Evolutionary conservation across 176 grass and related monocot genomes (phyloP).

Genomic region (Olyra latifolia): DNA sequence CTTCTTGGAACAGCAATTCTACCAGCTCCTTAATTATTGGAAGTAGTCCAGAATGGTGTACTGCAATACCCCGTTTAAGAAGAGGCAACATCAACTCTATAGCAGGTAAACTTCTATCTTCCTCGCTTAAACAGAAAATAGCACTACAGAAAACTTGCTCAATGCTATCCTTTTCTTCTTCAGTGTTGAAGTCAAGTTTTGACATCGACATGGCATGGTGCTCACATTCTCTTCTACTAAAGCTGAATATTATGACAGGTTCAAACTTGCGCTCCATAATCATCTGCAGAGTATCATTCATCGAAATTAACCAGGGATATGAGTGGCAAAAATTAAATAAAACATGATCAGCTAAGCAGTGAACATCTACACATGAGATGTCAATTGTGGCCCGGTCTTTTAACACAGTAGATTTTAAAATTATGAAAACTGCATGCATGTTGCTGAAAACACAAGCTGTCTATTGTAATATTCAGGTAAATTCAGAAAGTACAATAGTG

Average conservation of each 20-base stretch:
- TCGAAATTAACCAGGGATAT: slow-evolving; percentile 29
- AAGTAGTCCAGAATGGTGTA: slow-evolving; percentile 98
- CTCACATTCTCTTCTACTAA: slow-evolving; percentile 97
- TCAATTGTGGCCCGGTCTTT: not conserved
- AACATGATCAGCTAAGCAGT: slow-evolving; percentile 22
- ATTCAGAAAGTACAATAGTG: slow-evolving; percentile 21
- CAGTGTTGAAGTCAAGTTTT: slow-evolving; percentile 94
- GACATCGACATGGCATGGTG: slow-evolving; percentile 98
- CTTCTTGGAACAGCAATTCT: slow-evolving; percentile 98
- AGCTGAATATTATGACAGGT: slow-evolving; percentile 97
- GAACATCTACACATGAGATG: not conserved
- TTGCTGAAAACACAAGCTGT: slow-evolving; percentile 5
- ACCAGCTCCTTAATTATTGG: slow-evolving; percentile 99
- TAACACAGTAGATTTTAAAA: slow-evolving; percentile 2
- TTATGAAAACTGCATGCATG: not conserved
- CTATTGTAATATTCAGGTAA: not conserved
- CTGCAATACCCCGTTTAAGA: slow-evolving; percentile 91
- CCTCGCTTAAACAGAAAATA: slow-evolving; percentile 69
- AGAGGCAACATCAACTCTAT: slow-evolving; percentile 98
- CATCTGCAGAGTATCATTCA: slow-evolving; percentile 64
- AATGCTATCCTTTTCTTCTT: slow-evolving; percentile 84
- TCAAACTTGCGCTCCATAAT: slow-evolving; percentile 99
- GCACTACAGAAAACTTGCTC: slow-evolving; percentile 82
- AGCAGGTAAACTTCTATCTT: slow-evolving; percentile 94
- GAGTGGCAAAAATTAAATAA: not conserved